Conservation (phyloP, 1,284 basidiomycete genomes). For the Ceratobasidium papillatum region DNA sequence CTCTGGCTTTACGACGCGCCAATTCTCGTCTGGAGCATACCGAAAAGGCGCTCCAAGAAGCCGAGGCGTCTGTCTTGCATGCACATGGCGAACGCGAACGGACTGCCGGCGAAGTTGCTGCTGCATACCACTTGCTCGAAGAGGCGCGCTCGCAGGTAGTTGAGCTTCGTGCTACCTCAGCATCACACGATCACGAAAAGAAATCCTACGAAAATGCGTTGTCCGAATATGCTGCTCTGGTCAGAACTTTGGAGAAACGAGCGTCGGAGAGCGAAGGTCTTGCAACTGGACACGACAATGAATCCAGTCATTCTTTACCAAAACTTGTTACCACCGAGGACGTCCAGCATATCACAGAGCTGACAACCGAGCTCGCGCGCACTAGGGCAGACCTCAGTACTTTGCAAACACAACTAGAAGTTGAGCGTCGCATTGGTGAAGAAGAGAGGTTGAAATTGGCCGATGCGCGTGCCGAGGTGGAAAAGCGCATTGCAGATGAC, state of each 20-base stretch:
- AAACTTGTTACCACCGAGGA: slow-evolving; percentile 58
- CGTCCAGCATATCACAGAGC: slow-evolving; percentile 63
- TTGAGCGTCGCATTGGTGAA: slow-evolving; percentile 58
- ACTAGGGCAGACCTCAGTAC: slow-evolving; percentile 59
- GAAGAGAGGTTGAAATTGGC: slow-evolving; percentile 60
- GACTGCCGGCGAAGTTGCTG: slow-evolving; percentile 58
- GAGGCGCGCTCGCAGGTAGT: slow-evolving; percentile 59
- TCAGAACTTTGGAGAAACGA: slow-evolving; percentile 65
- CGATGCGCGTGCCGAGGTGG: slow-evolving; percentile 62
- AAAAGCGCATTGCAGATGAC: slow-evolving; percentile 73
- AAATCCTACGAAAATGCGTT: slow-evolving; percentile 70
- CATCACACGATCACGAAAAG: slow-evolving; percentile 63
- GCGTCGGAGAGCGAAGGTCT: slow-evolving; percentile 41
- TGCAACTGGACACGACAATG: neutral
- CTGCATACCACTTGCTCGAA: slow-evolving; percentile 64
- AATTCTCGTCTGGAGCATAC: slow-evolving; percentile 70
- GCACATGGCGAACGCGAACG: slow-evolving; percentile 56
- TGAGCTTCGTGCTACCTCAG: slow-evolving; percentile 57
- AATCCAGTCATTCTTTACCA: slow-evolving; percentile 23
- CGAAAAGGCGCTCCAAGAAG: slow-evolving; percentile 60
- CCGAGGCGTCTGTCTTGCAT: slow-evolving; percentile 1
- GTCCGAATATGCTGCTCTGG: slow-evolving; percentile 73
- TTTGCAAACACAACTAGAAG: slow-evolving; percentile 57
- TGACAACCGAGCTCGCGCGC: slow-evolving; percentile 57
- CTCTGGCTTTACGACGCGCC: slow-evolving; percentile 69